Evolutionary conservation across 768 basidiomycete genomes (phyloP).

Genomic region (Arthromyces matolae): DNA sequence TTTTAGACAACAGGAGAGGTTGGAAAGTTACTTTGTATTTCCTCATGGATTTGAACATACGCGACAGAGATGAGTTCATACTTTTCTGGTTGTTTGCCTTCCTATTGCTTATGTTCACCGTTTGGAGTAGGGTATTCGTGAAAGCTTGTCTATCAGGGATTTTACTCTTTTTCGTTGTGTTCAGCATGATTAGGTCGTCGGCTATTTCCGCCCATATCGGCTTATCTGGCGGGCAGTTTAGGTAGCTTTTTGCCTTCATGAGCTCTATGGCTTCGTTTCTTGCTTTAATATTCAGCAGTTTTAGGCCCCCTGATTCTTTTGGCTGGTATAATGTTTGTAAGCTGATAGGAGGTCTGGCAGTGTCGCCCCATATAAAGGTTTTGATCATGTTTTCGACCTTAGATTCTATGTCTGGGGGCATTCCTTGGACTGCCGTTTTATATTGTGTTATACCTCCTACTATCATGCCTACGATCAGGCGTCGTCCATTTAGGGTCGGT

Average conservation of each 20-base stretch:
- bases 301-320: not conserved
- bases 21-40: too few relatives aligned
- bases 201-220: not conserved
- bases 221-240: not conserved
- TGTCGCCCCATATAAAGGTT: slow-evolving; percentile 26
- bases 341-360: slow-evolving; percentile 15
- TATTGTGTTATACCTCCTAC: slow-evolving; percentile 32
- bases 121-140: not conserved
- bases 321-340: slow-evolving; percentile 14
- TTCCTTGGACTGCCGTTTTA: slow-evolving; percentile 31
- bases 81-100: too few relatives aligned
- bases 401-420: slow-evolving; percentile 28
- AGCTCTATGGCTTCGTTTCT: slow-evolving; percentile 23
- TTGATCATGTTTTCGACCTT: not conserved
- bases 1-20: too few relatives aligned
- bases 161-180: not conserved
- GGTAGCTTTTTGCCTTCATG: slow-evolving; percentile 19
- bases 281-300: not conserved
- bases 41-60: too few relatives aligned
- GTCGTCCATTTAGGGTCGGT: slow-evolving; percentile 26
- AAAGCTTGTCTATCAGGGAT: not conserved
- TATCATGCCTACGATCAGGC: slow-evolving; percentile 22
- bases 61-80: too few relatives aligned
- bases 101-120: not conserved
- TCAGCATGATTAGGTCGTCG: not conserved